Evolutionary conservation across 2,329 filamentous ascomycete genomes (phyloP).

Genomic region (Xylariaceae sp.): DNA sequence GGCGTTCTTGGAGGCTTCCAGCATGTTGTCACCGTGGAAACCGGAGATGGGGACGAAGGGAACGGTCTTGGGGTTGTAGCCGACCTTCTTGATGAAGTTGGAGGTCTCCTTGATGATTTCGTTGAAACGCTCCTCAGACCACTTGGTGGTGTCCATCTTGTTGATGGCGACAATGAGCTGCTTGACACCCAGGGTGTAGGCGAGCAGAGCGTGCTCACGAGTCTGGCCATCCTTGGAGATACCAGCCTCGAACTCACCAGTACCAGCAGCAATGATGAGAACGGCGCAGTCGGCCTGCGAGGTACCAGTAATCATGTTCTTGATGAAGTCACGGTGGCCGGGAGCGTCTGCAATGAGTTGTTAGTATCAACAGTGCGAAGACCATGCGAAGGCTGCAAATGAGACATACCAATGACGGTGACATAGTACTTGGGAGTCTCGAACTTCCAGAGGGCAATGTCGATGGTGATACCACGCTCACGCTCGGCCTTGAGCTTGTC

Average conservation of each 20-base stretch:
- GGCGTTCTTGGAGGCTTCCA: slow-evolving; percentile 80
- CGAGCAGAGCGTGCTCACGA: slow-evolving; percentile 99
- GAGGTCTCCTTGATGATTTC: slow-evolving; percentile 99
- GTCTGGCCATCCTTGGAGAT: slow-evolving; percentile 99
- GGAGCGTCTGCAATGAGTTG: slow-evolving; percentile 68
- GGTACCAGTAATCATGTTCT: slow-evolving; percentile 99
- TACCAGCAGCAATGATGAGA: slow-evolving; percentile 99
- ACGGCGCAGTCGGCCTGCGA: slow-evolving; percentile 99
- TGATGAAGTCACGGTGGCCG: slow-evolving; percentile 99
- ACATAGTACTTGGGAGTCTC: slow-evolving; percentile 97
- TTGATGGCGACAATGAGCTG: slow-evolving; percentile 99
- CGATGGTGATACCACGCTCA: slow-evolving; percentile 99
- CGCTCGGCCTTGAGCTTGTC: slow-evolving; percentile 99
- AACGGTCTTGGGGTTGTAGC: slow-evolving; percentile 99
- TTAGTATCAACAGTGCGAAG: not conserved
- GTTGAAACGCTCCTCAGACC: slow-evolving; percentile 91
- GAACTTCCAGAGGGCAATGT: slow-evolving; percentile 99
- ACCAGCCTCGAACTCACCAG: slow-evolving; percentile 99
- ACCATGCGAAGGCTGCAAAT: slow-evolving; percentile 3
- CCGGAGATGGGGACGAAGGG: slow-evolving; percentile 99
- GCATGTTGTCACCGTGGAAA: slow-evolving; percentile 99
- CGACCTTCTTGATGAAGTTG: slow-evolving; percentile 99
- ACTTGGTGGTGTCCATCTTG: slow-evolving; percentile 99
- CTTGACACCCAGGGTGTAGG: slow-evolving; percentile 99
- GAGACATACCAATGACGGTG: slow-evolving; percentile 81